phyloP scores from a whole-genome alignment of 2,329 filamentous ascomycete genomes.

The Chaetomium sp. region DNA sequence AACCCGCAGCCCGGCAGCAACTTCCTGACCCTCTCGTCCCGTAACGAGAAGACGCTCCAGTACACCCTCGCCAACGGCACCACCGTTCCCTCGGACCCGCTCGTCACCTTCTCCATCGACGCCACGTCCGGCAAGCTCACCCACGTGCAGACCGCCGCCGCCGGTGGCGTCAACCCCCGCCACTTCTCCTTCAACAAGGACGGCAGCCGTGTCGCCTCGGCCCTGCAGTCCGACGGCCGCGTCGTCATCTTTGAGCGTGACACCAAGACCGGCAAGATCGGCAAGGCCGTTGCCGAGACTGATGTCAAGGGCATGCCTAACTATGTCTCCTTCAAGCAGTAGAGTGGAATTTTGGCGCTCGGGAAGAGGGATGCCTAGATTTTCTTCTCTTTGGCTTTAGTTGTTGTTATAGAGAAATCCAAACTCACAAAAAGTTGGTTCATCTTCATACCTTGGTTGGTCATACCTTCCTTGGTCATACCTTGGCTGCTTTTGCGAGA shows the following conservation, averaged over 20 bases:
- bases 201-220: constrained; percentile 66
- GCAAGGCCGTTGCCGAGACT: constrained; percentile 47
- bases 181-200: constrained; percentile 68
- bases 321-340: constrained; percentile 52
- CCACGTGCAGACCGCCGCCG: constrained; percentile 60
- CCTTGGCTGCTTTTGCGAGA: background rate
- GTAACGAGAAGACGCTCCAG: constrained; percentile 61
- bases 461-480: too few species aligned
- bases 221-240: constrained; percentile 61
- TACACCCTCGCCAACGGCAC: constrained; percentile 49
- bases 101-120: constrained; percentile 64
- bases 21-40: constrained; percentile 69
- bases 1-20: constrained; percentile 55
- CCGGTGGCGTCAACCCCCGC: constrained; percentile 66
- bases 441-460: background rate
- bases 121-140: constrained; percentile 55
- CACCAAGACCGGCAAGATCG: constrained; percentile 59
- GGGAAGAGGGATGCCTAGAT: background rate
- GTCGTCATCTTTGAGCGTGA: constrained; percentile 66
- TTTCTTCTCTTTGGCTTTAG: background rate
- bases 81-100: constrained; percentile 59
- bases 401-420: background rate
- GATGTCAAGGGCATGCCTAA: constrained; percentile 50
- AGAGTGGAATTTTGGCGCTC: background rate
- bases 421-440: background rate